These are phyloP conservation scores for Epichloe uncinata DNA, from an alignment of 2,329 filamentous ascomycete genomes.

Conservation along the genomic window DNA sequence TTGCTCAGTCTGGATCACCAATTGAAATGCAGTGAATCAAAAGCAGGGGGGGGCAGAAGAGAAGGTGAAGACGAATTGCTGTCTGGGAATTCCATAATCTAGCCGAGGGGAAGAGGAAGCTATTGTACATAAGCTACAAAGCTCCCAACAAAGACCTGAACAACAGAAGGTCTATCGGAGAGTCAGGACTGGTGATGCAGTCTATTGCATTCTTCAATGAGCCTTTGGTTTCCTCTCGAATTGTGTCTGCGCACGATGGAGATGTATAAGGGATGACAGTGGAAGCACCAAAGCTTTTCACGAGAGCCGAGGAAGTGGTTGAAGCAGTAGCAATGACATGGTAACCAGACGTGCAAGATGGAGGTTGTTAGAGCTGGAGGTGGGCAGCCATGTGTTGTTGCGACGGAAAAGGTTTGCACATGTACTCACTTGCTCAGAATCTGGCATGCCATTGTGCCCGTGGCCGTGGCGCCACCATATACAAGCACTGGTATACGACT, in stretches of 20 bases:
- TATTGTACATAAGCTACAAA: too few species aligned
- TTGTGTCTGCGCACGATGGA: not conserved
- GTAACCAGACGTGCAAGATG: constrained; percentile 1
- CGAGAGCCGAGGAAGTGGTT: not conserved
- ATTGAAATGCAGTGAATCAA: constrained; percentile 39
- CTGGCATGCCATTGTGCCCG: constrained; percentile 17
- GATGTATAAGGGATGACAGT: not conserved
- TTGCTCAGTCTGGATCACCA: not conserved
- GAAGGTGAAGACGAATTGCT: too few species aligned
- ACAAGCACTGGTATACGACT: constrained; percentile 13
- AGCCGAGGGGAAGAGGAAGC: too few species aligned
- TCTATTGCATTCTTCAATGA: not conserved
- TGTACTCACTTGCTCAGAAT: constrained; percentile 13
- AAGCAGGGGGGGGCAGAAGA: not conserved
- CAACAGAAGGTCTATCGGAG: not conserved
- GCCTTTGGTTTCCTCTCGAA: not conserved
- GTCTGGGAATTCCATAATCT: too few species aligned
- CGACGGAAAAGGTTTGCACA: too few species aligned
- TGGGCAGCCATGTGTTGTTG: too few species aligned
- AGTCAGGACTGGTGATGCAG: not conserved
- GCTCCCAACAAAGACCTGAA: too few species aligned
- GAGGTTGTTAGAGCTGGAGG: not conserved
- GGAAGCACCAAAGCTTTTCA: not conserved
- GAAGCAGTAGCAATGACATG: not conserved
- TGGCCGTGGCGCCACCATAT: constrained; percentile 17